phyloP scores from a whole-genome alignment of 352 stramenopile species.

The Phytophthora aleatoria region DNA sequence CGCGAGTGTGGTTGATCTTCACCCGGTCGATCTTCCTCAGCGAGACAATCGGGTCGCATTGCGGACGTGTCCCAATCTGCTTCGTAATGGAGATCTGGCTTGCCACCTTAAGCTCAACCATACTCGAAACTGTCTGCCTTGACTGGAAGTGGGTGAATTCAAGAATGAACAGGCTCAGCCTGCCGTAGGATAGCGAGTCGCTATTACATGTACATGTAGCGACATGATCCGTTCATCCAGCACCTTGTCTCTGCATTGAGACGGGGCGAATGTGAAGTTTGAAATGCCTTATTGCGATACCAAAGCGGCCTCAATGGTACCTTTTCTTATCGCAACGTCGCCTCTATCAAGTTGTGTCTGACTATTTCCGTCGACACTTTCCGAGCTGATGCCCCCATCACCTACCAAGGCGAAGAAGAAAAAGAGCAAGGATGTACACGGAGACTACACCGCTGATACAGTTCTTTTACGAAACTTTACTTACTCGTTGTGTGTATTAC shows the following conservation, averaged over 20 bases:
- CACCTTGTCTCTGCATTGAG: neutral
- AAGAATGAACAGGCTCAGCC: slow-evolving; percentile 1
- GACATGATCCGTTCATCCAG: neutral
- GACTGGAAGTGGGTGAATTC: neutral
- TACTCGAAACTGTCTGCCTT: neutral
- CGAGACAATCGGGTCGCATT: neutral
- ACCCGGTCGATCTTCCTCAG: neutral
- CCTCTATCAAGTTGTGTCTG: neutral
- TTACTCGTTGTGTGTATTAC: slow-evolving; percentile 14
- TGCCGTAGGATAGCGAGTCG: neutral
- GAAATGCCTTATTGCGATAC: neutral
- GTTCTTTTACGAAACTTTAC: neutral
- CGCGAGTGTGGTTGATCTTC: slow-evolving; percentile 1
- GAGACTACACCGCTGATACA: neutral
- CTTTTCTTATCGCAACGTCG: no score
- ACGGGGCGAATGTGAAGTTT: neutral
- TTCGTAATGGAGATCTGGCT: neutral
- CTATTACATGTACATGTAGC: neutral
- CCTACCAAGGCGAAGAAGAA: slow-evolving; percentile 26
- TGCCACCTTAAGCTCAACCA: neutral
- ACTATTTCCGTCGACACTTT: slow-evolving; percentile 23
- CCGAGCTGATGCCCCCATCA: slow-evolving; percentile 4
- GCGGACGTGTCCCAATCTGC: neutral
- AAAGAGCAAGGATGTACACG: slow-evolving; percentile 35
- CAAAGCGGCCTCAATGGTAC: neutral